These are phyloP conservation scores for Sporothrix pseudoabietina DNA, from an alignment of 2,329 filamentous ascomycete genomes.

Conservation along the genomic window DNA sequence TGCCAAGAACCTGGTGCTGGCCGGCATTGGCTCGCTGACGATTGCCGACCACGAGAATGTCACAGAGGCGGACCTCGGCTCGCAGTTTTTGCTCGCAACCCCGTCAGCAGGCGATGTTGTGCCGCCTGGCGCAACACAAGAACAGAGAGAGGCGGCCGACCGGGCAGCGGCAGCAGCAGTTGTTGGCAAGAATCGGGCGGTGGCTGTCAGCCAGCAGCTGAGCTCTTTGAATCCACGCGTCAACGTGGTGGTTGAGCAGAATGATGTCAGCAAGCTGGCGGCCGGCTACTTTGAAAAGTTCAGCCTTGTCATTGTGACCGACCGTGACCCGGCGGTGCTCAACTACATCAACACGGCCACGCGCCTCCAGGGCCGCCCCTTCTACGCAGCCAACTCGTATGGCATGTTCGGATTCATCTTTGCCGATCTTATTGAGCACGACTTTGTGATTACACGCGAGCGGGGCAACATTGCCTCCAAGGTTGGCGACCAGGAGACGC, in stretches of 20 bases:
- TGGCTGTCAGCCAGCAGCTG: constrained; percentile 75
- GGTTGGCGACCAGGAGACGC: constrained; percentile 63
- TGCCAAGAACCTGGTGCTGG: constrained; percentile 94
- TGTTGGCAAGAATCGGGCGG: constrained; percentile 80
- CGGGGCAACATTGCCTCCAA: constrained; percentile 72
- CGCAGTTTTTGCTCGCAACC: constrained; percentile 75
- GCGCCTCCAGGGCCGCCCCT: constrained; percentile 73
- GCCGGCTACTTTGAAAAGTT: constrained; percentile 76
- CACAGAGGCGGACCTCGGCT: constrained; percentile 76
- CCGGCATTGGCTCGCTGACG: constrained; percentile 87
- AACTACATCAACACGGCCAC: constrained; percentile 84
- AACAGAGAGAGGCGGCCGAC: constrained; percentile 80
- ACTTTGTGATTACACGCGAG: constrained; percentile 84
- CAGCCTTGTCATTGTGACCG: constrained; percentile 86
- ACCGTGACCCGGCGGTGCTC: constrained; percentile 74
- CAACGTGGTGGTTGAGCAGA: constrained; percentile 68
- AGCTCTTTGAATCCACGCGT: constrained; percentile 90
- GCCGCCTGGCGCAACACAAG: constrained; percentile 67
- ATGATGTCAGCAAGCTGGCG: constrained; percentile 66
- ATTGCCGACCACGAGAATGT: constrained; percentile 78
- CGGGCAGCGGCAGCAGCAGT: constrained; percentile 70
- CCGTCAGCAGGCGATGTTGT: neutral
- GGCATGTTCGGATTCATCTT: constrained; percentile 96
- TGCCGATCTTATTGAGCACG: constrained; percentile 85
- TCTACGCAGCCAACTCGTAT: constrained; percentile 85